Evolutionary conservation across 2,329 filamentous ascomycete genomes (phyloP).

Genomic region (Aureobasidium sp.): DNA sequence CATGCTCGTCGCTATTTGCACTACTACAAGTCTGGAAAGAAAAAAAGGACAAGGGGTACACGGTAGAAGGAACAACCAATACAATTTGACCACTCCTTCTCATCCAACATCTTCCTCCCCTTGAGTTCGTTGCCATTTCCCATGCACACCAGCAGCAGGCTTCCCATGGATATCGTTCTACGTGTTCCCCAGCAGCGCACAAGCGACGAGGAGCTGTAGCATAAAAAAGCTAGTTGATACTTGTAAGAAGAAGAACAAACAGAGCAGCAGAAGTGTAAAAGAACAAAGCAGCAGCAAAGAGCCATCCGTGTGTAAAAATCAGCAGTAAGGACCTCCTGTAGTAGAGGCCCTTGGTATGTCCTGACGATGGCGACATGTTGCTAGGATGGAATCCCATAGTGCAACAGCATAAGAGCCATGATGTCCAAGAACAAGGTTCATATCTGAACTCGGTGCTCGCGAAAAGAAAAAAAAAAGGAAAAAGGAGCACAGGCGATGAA

Average conservation of each 20-base stretch:
- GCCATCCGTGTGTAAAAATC: neutral
- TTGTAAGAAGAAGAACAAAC: slow-evolving; percentile 9
- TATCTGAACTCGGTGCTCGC: neutral
- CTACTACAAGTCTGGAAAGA: neutral
- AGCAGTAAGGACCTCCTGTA: neutral
- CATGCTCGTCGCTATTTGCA: neutral
- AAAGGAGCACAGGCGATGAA: slow-evolving; percentile 5
- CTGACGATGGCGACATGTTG: neutral
- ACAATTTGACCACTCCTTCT: slow-evolving; percentile 2
- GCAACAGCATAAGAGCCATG: neutral
- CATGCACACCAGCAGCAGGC: neutral
- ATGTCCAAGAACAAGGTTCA: neutral
- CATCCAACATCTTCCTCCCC: slow-evolving; percentile 3
- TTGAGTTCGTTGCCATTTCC: neutral
- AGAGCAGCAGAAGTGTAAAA: slow-evolving; percentile 6
- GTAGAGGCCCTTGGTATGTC: neutral
- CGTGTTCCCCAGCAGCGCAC: neutral
- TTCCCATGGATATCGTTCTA: slow-evolving; percentile 7
- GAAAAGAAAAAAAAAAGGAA: neutral
- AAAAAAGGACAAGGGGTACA: neutral
- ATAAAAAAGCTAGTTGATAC: slow-evolving; percentile 8
- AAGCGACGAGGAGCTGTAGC: slow-evolving; percentile 5
- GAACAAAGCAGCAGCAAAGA: neutral
- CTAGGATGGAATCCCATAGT: neutral
- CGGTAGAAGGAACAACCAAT: slow-evolving; percentile 8